phyloP scores from a whole-genome alignment of 495 filamentous ascomycete species.

The Aspergillus egyptiacus region DNA sequence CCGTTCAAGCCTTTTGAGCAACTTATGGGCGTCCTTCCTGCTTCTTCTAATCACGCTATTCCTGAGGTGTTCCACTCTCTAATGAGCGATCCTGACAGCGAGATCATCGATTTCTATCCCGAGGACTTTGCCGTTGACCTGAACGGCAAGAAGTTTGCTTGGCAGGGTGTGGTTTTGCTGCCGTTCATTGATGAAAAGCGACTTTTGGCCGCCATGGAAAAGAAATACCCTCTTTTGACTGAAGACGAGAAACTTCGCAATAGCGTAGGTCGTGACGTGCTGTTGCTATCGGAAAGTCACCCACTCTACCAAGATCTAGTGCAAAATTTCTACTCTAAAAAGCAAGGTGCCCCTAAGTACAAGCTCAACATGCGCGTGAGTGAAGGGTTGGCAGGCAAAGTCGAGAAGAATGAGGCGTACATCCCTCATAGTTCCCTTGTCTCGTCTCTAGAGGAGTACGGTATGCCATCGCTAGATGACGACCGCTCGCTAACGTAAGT shows the following conservation, averaged over 20 bases:
- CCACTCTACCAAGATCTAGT: conserved; percentile 76
- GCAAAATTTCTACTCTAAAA: conserved; percentile 84
- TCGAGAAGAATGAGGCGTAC: conserved; percentile 74
- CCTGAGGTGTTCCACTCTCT: conserved; percentile 78
- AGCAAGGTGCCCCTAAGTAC: conserved; percentile 57
- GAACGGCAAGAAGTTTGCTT: conserved; percentile 97
- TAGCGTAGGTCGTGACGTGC: conserved; percentile 67
- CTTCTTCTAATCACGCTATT: conserved; percentile 85
- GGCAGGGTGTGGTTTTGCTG: conserved; percentile 91
- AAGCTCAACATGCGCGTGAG: conserved; percentile 67
- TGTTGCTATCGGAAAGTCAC: conserved; percentile 78
- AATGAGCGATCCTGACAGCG: conserved; percentile 80
- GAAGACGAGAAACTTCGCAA: conserved; percentile 77
- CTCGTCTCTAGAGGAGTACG: conserved; percentile 56
- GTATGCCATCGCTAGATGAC: conserved; percentile 70
- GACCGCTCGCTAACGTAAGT: conserved; percentile 77
- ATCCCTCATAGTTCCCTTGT: conserved; percentile 65
- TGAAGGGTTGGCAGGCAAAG: conserved; percentile 69
- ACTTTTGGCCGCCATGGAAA: conserved; percentile 74
- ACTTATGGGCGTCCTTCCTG: conserved; percentile 95
- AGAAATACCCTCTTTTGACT: conserved; percentile 72
- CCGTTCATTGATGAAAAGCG: conserved; percentile 95
- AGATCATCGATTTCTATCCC: conserved; percentile 97
- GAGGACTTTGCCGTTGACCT: conserved; percentile 88
- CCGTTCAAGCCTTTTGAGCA: conserved; percentile 94